Base-by-base conservation (phyloP, 257 asterid species). In the Capsicum pubescens region DNA sequence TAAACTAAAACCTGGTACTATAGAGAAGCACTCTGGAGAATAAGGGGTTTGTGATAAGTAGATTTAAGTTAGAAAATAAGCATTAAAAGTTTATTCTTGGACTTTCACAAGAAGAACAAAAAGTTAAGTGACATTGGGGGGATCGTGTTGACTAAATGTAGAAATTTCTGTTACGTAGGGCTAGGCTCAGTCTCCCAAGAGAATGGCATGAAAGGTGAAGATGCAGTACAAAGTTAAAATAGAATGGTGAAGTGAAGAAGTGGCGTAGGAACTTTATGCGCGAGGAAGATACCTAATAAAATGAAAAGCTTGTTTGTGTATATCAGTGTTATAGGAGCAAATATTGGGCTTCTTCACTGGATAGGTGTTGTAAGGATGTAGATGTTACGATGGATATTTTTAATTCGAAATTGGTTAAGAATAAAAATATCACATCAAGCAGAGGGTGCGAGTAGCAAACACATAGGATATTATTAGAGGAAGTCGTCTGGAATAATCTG, bases 101-200 rank as follows among this genome's bases (percentile, higher is more conserved):
- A 68, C 11, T 42, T 48, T 72, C 60, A 72, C 80, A 48, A 48
- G 80, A 48, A 72, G 42, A 46, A 48, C 0, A 52, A 19, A 42
- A 70, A 72, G 6, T 19, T 7, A 72, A 76, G 19, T 67, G 21
- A 67, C 14, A 76, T 50, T 76, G 81, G 44, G 21, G 19, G 46
- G 19, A 19, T 26, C 56, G 0, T 14, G 61, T 52, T 76, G 63
- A 16, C 60, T 52, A 7, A 74, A 74, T 48, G 80, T 52, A 76
- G 81, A 19, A 76, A 52, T 52, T 76, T 14, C 63, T 50, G 46
- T 32, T 76, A 6, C 61, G 32, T 26, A 26, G 32, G 32, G 32
- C 61, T 76, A 48, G 39, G 19, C 50, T 67, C 12, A 13, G 72
- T 74, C 19, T 74, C 35, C 79, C 80, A 74, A 74, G 44, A 74